These are phyloP conservation scores for Macrophomina pseudophaseolina DNA, from an alignment of 2,329 filamentous ascomycete genomes.

Conservation along the genomic window DNA sequence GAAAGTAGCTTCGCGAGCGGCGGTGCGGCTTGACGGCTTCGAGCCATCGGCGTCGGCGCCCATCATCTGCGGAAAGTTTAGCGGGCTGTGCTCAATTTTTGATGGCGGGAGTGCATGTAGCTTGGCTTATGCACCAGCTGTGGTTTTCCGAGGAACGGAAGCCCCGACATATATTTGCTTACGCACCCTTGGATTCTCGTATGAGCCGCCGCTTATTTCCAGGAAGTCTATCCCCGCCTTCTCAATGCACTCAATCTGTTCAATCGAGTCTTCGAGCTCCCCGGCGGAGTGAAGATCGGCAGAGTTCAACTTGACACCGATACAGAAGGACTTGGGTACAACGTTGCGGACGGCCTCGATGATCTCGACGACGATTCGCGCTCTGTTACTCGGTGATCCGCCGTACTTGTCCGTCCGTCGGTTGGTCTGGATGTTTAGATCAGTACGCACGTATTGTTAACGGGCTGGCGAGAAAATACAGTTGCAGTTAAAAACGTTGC, in stretches of 20 bases:
- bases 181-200: constrained; percentile 28
- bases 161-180: too few species aligned
- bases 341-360: constrained; percentile 48
- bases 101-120: too few species aligned
- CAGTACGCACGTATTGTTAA: not conserved
- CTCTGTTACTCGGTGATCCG: constrained; percentile 51
- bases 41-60: constrained; percentile 7
- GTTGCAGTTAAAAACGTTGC: not conserved
- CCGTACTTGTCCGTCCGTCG: constrained; percentile 55
- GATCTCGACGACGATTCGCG: constrained; percentile 53
- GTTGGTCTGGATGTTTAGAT: constrained; percentile 44
- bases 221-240: constrained; percentile 66
- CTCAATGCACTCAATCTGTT: constrained; percentile 60
- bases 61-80: constrained; percentile 13
- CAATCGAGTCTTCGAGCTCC: constrained; percentile 56
- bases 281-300: constrained; percentile 49
- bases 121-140: too few species aligned
- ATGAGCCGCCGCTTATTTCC: constrained; percentile 67
- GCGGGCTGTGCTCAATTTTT: constrained; percentile 42
- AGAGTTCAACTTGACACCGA: constrained; percentile 59
- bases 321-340: constrained; percentile 50
- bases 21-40: constrained; percentile 48
- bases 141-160: too few species aligned
- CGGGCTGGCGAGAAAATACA: not conserved
- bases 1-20: constrained; percentile 69